Percentiles rank a stretch among this genome's conserved stretches.
phyloP scores from a whole-genome alignment of 2,329 filamentous ascomycete species.

The Aschersonia sp. region DNA sequence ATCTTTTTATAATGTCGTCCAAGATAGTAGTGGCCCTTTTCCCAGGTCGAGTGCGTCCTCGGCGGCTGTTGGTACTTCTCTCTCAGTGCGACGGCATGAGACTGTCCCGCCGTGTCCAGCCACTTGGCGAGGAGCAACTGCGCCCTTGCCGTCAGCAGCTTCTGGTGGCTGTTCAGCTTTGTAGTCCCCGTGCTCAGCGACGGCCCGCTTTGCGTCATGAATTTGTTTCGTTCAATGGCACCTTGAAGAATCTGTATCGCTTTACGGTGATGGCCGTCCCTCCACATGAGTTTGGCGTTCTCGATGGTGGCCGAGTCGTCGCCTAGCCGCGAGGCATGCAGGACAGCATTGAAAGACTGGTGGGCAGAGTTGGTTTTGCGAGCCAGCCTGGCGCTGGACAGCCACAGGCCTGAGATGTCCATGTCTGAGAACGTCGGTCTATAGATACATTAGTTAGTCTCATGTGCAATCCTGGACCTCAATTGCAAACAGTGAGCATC shows the following conservation, averaged over 20 bases:
- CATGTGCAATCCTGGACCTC: too few relatives aligned
- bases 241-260: slow-evolving; percentile 84
- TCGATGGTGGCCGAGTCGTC: slow-evolving; percentile 86
- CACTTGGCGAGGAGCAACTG: slow-evolving; percentile 88
- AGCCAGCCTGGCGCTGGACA: slow-evolving; percentile 71
- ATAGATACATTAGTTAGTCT: too few relatives aligned
- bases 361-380: slow-evolving; percentile 72
- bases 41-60: slow-evolving; percentile 61
- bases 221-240: slow-evolving; percentile 71
- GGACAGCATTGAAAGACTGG: slow-evolving; percentile 85
- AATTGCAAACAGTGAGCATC: neutral
- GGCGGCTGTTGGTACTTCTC: slow-evolving; percentile 73
- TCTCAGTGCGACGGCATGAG: slow-evolving; percentile 65
- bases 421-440: slow-evolving; percentile 49
- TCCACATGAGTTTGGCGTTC: slow-evolving; percentile 85
- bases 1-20: slow-evolving; percentile 97
- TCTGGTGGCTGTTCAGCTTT: slow-evolving; percentile 33
- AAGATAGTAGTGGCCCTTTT: slow-evolving; percentile 94
- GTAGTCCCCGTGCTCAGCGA: slow-evolving; percentile 18
- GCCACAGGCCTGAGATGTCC: slow-evolving; percentile 74
- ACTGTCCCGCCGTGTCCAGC: slow-evolving; percentile 91
- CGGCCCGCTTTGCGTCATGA: slow-evolving; percentile 36
- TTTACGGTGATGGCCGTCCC: slow-evolving; percentile 83
- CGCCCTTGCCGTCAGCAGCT: slow-evolving; percentile 57
- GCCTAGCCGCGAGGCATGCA: slow-evolving; percentile 73